Conservation (phyloP, 176 grass and related monocot species). For the Neostapfia colusana region DNA sequence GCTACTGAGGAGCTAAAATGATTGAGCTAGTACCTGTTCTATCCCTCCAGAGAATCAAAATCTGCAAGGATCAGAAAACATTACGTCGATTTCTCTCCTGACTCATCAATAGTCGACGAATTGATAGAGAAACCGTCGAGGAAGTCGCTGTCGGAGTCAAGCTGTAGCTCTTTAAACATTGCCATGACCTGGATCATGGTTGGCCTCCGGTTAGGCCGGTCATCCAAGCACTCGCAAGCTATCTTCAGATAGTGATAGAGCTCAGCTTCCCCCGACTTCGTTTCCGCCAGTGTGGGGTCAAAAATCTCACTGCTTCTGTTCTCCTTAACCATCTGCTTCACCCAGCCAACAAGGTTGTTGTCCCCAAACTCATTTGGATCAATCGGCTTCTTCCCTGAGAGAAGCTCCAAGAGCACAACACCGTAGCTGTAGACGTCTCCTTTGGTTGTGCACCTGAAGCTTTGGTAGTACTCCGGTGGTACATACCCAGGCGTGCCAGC, state of each 20-base stretch:
- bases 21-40: slow-evolving; percentile 40
- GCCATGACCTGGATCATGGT: slow-evolving; percentile 99
- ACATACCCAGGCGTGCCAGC: slow-evolving; percentile 95
- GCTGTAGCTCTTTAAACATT: slow-evolving; percentile 92
- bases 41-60: slow-evolving; percentile 53
- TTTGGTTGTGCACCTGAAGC: slow-evolving; percentile 91
- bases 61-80: slow-evolving; percentile 26
- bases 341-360: slow-evolving; percentile 93
- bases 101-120: slow-evolving; percentile 66
- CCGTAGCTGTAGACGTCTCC: slow-evolving; percentile 97
- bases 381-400: slow-evolving; percentile 93
- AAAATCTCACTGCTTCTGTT: slow-evolving; percentile 72
- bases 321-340: slow-evolving; percentile 91
- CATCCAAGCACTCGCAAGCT: slow-evolving; percentile 80
- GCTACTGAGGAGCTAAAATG: slow-evolving; percentile 36
- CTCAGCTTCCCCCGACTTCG: slow-evolving; percentile 62
- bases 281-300: slow-evolving; percentile 51
- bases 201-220: slow-evolving; percentile 64
- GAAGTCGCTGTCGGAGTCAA: slow-evolving; percentile 73
- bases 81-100: slow-evolving; percentile 59
- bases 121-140: slow-evolving; percentile 62
- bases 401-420: slow-evolving; percentile 89
- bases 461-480: slow-evolving; percentile 96
- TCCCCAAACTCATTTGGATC: slow-evolving; percentile 81
- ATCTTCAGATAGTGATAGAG: slow-evolving; percentile 81